Evolutionary conservation across 495 filamentous ascomycete genomes (phyloP).

Genomic region (Pseudevernia furfuracea): DNA sequence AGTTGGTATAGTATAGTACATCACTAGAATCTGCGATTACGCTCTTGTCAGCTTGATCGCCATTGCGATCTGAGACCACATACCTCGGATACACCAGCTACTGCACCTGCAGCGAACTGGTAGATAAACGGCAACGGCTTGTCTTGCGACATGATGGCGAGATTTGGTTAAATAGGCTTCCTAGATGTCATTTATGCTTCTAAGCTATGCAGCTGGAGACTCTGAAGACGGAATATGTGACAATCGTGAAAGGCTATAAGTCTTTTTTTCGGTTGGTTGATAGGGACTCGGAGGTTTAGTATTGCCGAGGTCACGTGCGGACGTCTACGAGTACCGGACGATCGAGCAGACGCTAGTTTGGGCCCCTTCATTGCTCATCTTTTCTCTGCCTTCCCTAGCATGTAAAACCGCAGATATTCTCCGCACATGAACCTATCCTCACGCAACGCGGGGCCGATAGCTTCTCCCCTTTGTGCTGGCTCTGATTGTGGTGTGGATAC

Average conservation of each 20-base stretch:
- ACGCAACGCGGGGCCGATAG: too few species aligned
- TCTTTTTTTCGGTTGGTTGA: neutral
- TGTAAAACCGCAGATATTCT: too few species aligned
- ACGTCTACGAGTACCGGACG: too few species aligned
- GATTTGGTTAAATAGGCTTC: neutral
- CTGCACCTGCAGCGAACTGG: slow-evolving; percentile 81
- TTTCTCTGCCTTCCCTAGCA: too few species aligned
- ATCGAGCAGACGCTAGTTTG: too few species aligned
- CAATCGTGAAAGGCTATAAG: neutral
- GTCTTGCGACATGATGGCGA: slow-evolving; percentile 52
- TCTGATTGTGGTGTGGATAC: neutral
- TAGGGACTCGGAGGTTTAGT: neutral
- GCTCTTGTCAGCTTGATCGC: slow-evolving; percentile 30
- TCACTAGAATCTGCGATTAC: slow-evolving; percentile 65
- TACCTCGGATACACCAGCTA: slow-evolving; percentile 89
- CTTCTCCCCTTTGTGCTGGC: neutral
- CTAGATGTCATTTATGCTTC: neutral
- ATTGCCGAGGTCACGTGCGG: neutral
- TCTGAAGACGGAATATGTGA: neutral
- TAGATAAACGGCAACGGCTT: slow-evolving; percentile 76
- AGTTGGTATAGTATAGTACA: slow-evolving; percentile 45
- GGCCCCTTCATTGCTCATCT: too few species aligned
- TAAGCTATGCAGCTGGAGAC: neutral
- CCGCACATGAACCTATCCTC: neutral
- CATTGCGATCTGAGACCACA: slow-evolving; percentile 31